Conservation (phyloP, 768 basidiomycete species). For the Terana coerulea region DNA sequence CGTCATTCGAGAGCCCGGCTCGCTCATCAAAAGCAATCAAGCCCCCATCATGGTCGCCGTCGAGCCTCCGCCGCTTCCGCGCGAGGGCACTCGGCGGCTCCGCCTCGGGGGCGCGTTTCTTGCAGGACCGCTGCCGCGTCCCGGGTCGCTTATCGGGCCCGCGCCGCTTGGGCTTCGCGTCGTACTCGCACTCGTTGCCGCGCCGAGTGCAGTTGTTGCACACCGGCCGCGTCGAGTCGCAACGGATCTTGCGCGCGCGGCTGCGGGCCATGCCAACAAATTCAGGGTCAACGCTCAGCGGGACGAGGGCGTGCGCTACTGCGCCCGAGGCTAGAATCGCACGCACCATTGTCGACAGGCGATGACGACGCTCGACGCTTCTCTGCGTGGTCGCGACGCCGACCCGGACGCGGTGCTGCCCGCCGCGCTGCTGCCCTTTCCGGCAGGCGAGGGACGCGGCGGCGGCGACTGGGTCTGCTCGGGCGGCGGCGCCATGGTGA, state of each 20-base stretch:
- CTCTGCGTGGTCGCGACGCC: constrained; percentile 21
- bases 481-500: constrained; percentile 16
- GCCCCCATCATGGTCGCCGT: constrained; percentile 21
- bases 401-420: constrained; percentile 19
- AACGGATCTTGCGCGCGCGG: constrained; percentile 81
- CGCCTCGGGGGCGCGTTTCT: constrained; percentile 63
- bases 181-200: constrained; percentile 76
- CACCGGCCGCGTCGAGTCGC: constrained; percentile 76
- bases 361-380: constrained; percentile 63
- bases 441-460: constrained; percentile 16
- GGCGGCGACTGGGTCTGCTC: constrained; percentile 17
- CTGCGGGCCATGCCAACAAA: constrained; percentile 39
- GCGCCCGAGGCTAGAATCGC: too few species aligned
- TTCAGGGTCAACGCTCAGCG: constrained; percentile 12
- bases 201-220: constrained; percentile 82
- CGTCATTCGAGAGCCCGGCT: constrained; percentile 33
- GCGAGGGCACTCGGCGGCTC: constrained; percentile 17
- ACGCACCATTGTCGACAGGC: constrained; percentile 82
- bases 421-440: constrained; percentile 18
- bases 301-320: constrained; percentile 31
- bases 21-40: constrained; percentile 31
- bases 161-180: constrained; percentile 73
- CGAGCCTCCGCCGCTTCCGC: constrained; percentile 32
- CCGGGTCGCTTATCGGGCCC: constrained; percentile 87
- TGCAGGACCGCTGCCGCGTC: constrained; percentile 79